Conservation (phyloP, 345 rosid species). For the Xanthoceras sorbifolium region DNA sequence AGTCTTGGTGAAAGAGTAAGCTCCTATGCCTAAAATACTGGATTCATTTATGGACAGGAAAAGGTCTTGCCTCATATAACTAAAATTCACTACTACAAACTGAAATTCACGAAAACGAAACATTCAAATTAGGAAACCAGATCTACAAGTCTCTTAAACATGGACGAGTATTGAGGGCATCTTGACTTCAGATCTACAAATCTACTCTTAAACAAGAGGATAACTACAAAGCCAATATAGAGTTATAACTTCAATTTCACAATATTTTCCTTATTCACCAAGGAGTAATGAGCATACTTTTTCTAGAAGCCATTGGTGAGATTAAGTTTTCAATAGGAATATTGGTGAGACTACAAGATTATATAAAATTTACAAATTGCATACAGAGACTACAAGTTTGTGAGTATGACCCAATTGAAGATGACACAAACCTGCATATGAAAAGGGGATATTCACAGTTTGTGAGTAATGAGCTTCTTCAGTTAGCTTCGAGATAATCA, state of each 20-base stretch:
- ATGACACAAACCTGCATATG: constrained; percentile 79
- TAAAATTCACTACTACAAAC: neutral
- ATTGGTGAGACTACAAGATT: neutral
- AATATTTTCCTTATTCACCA: neutral
- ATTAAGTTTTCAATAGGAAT: neutral
- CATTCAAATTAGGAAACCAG: neutral
- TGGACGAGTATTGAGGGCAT: neutral
- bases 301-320: neutral
- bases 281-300: neutral
- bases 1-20: neutral
- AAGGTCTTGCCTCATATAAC: neutral
- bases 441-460: constrained; percentile 77
- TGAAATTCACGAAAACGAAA: neutral
- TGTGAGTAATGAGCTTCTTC: constrained; percentile 91
- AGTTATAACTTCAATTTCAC: neutral
- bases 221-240: neutral
- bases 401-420: neutral
- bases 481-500: constrained; percentile 78
- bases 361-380: neutral
- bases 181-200: neutral
- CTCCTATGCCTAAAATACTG: neutral
- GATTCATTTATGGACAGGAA: neutral
- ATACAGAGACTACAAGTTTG: constrained; percentile 3
- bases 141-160: neutral
- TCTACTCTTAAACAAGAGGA: neutral